Base-by-base conservation (phyloP, 2,329 filamentous ascomycete species). In the Aurifilum marmelostoma region DNA sequence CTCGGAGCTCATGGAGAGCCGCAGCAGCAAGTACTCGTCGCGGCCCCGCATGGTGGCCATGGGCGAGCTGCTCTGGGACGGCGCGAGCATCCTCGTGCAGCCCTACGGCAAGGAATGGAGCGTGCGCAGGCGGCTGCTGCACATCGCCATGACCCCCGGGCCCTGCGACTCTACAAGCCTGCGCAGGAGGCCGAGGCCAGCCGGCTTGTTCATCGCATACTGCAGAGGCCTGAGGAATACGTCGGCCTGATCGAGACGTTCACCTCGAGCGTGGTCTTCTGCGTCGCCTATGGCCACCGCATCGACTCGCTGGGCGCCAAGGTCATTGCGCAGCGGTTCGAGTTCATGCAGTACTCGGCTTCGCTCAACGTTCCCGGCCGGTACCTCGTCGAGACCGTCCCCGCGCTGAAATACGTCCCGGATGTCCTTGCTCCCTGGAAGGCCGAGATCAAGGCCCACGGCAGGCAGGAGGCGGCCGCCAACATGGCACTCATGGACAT, bases 281-380 rank as follows among this genome's bases (percentile, higher is more conserved):
- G 80, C 6, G 81, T 85, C 4, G 79, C 83, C 5, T 87, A 85
- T 71, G 84, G 84, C 0, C 82, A 84, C 67, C 80, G 83, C 8
- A 82, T 85, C 66, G 81, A 85, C 69, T 82, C 82, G 1, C 72
- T 83, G 27, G 78, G 83, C 29, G 79, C 84, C 7, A 75, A 80
- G 66, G 81, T 85, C 32, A 82, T 86, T 54, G 78, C 78, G 41
- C 79, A 83, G 54, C 77, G 82, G 9, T 82, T 85, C 73, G 76
- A 79, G 41, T 82, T 83, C 73, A 83, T 86, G 78, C 82, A 84
- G 14, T 83, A 82, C 70, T 78, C 81, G 64, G 80, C 83, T 24
- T 80, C 78, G 1, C 75, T 85, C 34, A 85, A 85, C 69, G 80
- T 85, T 47, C 80, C 82, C 1, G 78, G 80, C 9, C 78, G 79